Evolutionary conservation across 495 filamentous ascomycete species (phyloP).

Genomic region (Hypoxylon intermedium): DNA sequence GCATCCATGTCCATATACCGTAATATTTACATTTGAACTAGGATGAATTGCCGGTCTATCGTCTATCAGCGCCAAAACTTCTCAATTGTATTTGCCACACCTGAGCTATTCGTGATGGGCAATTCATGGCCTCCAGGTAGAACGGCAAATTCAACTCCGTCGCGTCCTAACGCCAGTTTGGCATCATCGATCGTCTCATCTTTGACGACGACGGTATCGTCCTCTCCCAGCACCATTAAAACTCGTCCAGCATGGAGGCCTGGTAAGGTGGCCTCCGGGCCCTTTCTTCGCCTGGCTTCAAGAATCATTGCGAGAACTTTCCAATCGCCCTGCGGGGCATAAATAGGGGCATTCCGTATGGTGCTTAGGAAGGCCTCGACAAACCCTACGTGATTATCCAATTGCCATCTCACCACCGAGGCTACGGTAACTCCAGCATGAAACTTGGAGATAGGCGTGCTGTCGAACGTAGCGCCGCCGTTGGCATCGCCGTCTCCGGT

Average conservation of each 20-base stretch:
- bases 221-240: constrained; percentile 57
- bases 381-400: constrained; percentile 60
- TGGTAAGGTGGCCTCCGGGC: constrained; percentile 23
- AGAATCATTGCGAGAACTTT: constrained; percentile 59
- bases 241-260: constrained; percentile 58
- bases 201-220: constrained; percentile 61
- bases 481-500: constrained; percentile 44
- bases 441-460: constrained; percentile 49
- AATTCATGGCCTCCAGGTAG: constrained; percentile 61
- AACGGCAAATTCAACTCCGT: constrained; percentile 54
- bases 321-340: constrained; percentile 63
- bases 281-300: constrained; percentile 47
- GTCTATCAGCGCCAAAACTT: constrained; percentile 46
- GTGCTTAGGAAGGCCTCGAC: constrained; percentile 58
- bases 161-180: constrained; percentile 47
- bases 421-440: constrained; percentile 46
- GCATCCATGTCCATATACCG: too few species aligned
- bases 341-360: constrained; percentile 58
- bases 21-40: too few species aligned
- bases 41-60: too few species aligned
- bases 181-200: constrained; percentile 62
- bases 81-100: constrained; percentile 50
- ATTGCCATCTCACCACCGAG: constrained; percentile 61
- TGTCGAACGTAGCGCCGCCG: constrained; percentile 48
- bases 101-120: constrained; percentile 49